Conservation (phyloP, 805 yeast species). For the Ogataea parapolymorpha region DNA sequence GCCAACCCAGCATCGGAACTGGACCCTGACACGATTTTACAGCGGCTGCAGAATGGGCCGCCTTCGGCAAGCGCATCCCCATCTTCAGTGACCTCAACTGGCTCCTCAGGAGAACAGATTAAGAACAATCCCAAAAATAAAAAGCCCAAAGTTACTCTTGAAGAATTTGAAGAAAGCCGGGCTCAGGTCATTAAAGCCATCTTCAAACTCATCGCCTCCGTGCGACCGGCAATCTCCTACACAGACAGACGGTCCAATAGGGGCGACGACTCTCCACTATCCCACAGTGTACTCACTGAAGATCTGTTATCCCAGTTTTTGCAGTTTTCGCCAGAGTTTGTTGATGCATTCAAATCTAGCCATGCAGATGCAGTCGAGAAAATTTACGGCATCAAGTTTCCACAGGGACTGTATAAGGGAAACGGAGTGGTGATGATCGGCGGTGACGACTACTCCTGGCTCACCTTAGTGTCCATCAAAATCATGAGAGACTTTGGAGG, state of each 20-base stretch:
- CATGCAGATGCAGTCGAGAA: constrained; percentile 42
- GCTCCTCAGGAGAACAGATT: not conserved
- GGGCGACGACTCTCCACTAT: constrained; percentile 13
- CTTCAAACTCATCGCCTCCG: constrained; percentile 19
- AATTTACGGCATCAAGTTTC: constrained; percentile 35
- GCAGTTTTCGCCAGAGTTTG: constrained; percentile 41
- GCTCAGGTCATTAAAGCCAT: constrained; percentile 22
- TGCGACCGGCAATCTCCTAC: constrained; percentile 15
- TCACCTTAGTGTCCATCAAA: constrained; percentile 45
- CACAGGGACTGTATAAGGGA: constrained; percentile 40
- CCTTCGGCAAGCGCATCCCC: not conserved
- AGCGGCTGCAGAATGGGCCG: constrained; percentile 7
- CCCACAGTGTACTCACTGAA: constrained; percentile 14
- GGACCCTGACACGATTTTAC: constrained; percentile 12
- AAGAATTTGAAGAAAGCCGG: constrained; percentile 13
- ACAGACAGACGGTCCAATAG: constrained; percentile 11
- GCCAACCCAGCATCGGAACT: constrained; percentile 10
- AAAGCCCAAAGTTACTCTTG: constrained; percentile 5
- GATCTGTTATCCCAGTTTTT: constrained; percentile 27
- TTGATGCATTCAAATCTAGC: constrained; percentile 39
- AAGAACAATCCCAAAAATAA: constrained; percentile 1
- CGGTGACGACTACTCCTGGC: constrained; percentile 53
- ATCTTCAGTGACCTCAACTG: not conserved
- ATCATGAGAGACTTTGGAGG: constrained; percentile 47
- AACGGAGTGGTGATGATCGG: constrained; percentile 62